Evolutionary conservation across 768 basidiomycete genomes (phyloP).

Genomic region (Porpolomopsis calyptriformis): DNA sequence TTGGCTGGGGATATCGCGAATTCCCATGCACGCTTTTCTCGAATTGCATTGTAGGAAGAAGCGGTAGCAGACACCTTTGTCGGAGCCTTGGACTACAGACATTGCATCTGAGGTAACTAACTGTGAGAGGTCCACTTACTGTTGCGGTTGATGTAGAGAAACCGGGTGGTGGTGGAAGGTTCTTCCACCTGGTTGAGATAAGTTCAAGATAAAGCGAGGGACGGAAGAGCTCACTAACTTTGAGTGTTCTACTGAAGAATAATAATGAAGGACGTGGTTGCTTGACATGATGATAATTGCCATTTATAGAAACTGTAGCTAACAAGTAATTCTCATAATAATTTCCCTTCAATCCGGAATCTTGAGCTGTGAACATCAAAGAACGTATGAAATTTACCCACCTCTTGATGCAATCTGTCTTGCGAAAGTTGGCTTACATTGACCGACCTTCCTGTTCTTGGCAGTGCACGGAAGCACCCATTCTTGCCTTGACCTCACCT

Average conservation of each 20-base stretch:
- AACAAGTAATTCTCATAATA: too few relatives aligned
- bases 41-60: constrained; percentile 52
- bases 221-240: too few relatives aligned
- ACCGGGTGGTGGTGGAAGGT: constrained; percentile 7
- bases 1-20: constrained; percentile 79
- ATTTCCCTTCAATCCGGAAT: too few relatives aligned
- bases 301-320: too few relatives aligned
- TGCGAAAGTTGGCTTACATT: too few relatives aligned
- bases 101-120: background rate
- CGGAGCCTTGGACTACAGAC: background rate
- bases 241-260: too few relatives aligned
- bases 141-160: constrained; percentile 2
- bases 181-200: constrained; percentile 3
- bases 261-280: too few relatives aligned
- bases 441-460: background rate
- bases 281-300: too few relatives aligned
- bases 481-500: background rate
- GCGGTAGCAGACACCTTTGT: constrained; percentile 23
- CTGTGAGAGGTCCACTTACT: background rate
- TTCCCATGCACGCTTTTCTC: constrained; percentile 78
- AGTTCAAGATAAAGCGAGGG: background rate
- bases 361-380: too few relatives aligned
- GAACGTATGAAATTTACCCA: too few relatives aligned
- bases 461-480: background rate
- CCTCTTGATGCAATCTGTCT: too few relatives aligned